Evolutionary conservation across 345 rosid genomes (phyloP).

Genomic region (Hibiscus mutabilis): DNA sequence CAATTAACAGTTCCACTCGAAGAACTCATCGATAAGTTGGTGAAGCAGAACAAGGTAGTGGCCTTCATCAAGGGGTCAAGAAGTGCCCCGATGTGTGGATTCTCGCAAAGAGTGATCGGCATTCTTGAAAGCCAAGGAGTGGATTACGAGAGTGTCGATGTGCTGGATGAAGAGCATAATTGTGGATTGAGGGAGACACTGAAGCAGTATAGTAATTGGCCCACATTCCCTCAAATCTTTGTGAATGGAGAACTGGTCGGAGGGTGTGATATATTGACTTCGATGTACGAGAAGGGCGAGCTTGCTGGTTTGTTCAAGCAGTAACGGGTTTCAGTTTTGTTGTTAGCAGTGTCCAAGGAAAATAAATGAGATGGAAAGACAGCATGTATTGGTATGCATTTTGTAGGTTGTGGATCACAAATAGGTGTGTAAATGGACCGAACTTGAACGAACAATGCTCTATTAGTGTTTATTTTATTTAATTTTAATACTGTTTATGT

Average conservation of each 20-base stretch:
- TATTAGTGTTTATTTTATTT: too few relatives aligned
- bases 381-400: too few relatives aligned
- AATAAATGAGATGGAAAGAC: too few relatives aligned
- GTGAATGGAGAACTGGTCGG: constrained; percentile 78
- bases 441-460: too few relatives aligned
- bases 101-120: constrained; percentile 76
- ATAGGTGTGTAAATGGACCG: too few relatives aligned
- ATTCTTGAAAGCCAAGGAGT: constrained; percentile 79
- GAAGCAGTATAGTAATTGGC: constrained; percentile 89
- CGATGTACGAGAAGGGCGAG: constrained; percentile 81
- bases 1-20: constrained; percentile 67
- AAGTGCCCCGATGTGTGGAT: constrained; percentile 84
- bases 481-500: too few relatives aligned
- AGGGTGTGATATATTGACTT: constrained; percentile 76
- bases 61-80: constrained; percentile 91
- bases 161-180: constrained; percentile 83
- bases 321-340: background rate
- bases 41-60: constrained; percentile 84
- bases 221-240: constrained; percentile 75
- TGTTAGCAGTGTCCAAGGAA: background rate
- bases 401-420: too few relatives aligned
- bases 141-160: constrained; percentile 78
- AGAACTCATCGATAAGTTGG: constrained; percentile 59
- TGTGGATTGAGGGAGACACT: constrained; percentile 70
- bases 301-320: constrained; percentile 47